Base-by-base conservation (phyloP, 257 asterid species). In the Petunia axillaris region DNA sequence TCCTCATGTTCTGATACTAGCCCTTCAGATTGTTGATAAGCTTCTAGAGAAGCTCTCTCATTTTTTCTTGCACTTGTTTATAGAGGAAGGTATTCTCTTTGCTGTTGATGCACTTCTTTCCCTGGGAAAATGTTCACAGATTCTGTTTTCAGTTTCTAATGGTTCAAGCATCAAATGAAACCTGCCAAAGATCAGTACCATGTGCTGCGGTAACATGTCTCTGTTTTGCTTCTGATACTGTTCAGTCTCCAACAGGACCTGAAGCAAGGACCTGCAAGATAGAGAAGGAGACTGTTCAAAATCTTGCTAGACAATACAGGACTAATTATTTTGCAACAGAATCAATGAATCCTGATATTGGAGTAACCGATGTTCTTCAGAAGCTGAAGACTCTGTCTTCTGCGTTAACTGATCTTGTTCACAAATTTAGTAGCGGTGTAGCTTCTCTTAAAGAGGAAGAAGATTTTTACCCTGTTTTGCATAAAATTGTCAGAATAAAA, bases 51-150 rank as follows among this genome's bases (percentile, higher is more conserved):
- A 94, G 91, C 94, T 87, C 84, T 91, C 97, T 9, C 85, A 90
- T 80, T 79, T 81, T 67, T 91, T 89, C 88, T 82, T 90, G 90
- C 85, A 85, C 85, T 87, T 95, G 88, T 94, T 96, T 82, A 84
- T 85, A 64, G 94, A 92, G 87, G 98, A 94, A 89, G 99, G 99
- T 73, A 93, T 96, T 73, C 81, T 89, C 74, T 96, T 90, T 74
- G 92, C 97, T 71, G 87, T 96, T 76, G 82, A 89, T 80, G 91
- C 89, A 16, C 90, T 94, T 71, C 85, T 92, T 81, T 83, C 94
- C 63, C 84, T 93, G 15, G 92, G 89, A 76, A 85, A 83, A 59
- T 85, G 88, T 80, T 87, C 84, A 64, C 91, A 85, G 79, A 85
- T 79, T 70, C 81, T 76, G 80, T 86, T 90, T 85, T 88, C 92